Conservation (phyloP, 805 yeast genomes). For the Saccharomyces mikatae region DNA sequence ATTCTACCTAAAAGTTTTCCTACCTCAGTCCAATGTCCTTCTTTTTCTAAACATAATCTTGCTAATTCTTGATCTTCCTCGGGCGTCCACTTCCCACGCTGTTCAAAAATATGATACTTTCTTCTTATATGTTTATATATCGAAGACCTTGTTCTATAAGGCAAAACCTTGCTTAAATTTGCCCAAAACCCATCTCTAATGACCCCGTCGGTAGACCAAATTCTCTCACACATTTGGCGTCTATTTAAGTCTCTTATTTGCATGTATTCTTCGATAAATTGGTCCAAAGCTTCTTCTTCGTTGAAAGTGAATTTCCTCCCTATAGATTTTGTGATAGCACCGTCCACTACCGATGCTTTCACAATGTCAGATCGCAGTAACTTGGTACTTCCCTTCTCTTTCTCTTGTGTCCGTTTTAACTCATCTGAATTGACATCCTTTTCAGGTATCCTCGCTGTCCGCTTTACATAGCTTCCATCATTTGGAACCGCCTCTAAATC, state of each 20-base stretch:
- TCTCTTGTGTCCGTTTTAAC: background rate
- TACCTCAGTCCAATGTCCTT: slow-evolving; percentile 82
- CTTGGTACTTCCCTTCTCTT: slow-evolving; percentile 33
- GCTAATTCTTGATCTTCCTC: slow-evolving; percentile 69
- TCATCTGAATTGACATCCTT: background rate
- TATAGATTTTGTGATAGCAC: slow-evolving; percentile 26
- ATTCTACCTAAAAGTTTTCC: slow-evolving; percentile 77
- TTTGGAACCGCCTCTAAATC: background rate
- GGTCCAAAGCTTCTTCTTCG: slow-evolving; percentile 69
- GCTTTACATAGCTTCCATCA: background rate
- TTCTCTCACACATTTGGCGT: slow-evolving; percentile 67
- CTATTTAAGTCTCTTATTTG: slow-evolving; percentile 53
- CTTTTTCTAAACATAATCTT: slow-evolving; percentile 53
- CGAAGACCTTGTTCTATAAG: slow-evolving; percentile 80
- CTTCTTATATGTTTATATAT: slow-evolving; percentile 89
- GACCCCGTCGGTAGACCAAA: slow-evolving; percentile 79
- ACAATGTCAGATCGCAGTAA: slow-evolving; percentile 38
- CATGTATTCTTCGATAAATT: slow-evolving; percentile 63
- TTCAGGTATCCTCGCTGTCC: background rate
- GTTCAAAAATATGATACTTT: slow-evolving; percentile 77
- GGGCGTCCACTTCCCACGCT: slow-evolving; percentile 83
- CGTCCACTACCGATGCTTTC: slow-evolving; percentile 33
- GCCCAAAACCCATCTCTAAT: slow-evolving; percentile 91
- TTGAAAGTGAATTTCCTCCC: slow-evolving; percentile 28
- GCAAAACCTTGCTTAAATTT: slow-evolving; percentile 64